phyloP scores from a whole-genome alignment of 306 rosid genomes.

The Dalbergia oliveri region DNA sequence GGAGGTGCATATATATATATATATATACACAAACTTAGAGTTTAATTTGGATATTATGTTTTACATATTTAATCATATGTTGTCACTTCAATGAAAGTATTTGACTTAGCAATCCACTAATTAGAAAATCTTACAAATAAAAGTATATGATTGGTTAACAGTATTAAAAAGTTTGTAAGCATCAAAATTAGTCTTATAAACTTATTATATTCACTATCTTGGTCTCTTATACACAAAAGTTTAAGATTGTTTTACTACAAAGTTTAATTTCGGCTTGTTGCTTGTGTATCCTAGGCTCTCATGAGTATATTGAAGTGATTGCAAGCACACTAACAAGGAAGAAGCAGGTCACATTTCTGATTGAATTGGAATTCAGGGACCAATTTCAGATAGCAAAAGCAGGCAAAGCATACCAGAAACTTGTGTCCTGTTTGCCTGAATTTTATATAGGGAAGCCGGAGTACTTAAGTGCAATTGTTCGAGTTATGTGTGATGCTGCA shows the following conservation, averaged over 20 bases:
- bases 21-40: neutral
- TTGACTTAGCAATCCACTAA: too few species aligned
- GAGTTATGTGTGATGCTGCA: conserved; percentile 62
- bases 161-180: too few species aligned
- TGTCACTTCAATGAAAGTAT: too few species aligned
- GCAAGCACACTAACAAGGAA: conserved; percentile 45
- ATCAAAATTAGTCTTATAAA: too few species aligned
- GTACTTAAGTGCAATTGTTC: conserved; percentile 53
- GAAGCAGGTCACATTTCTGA: conserved; percentile 41
- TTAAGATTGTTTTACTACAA: neutral
- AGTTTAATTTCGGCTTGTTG: neutral
- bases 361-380: conserved; percentile 58
- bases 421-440: conserved; percentile 51
- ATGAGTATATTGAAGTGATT: conserved; percentile 55
- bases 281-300: conserved; percentile 43
- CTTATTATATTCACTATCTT: too few species aligned
- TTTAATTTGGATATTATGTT: too few species aligned
- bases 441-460: conserved; percentile 56
- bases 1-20: conserved; percentile 52
- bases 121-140: too few species aligned
- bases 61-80: too few species aligned
- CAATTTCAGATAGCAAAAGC: conserved; percentile 62
- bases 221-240: too few species aligned
- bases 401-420: conserved; percentile 47
- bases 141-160: too few species aligned